Conservation (phyloP, 345 rosid species). For the Pelargonium nanum region DNA sequence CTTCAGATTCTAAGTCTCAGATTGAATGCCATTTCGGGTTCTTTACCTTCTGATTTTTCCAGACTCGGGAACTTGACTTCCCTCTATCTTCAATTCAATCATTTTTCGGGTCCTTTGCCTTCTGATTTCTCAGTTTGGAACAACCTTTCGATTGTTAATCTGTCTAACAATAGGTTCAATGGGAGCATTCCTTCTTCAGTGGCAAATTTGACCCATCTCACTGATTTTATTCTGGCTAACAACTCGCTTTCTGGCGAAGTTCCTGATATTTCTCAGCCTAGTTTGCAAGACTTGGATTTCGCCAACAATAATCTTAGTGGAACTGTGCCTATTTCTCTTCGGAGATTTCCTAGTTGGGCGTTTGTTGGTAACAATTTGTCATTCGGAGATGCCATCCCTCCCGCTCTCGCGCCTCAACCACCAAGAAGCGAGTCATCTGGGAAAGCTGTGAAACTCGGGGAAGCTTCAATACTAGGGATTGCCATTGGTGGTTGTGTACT, state of each 20-base stretch:
- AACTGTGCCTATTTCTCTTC: slow-evolving; percentile 46
- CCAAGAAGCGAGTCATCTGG: slow-evolving; percentile 24
- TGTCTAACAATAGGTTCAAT: slow-evolving; percentile 52
- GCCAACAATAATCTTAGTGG: slow-evolving; percentile 66
- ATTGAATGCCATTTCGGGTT: slow-evolving; percentile 62
- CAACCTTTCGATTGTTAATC: slow-evolving; percentile 44
- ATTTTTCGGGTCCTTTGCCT: slow-evolving; percentile 57
- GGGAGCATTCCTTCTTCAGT: slow-evolving; percentile 55
- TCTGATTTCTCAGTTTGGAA: slow-evolving; percentile 56
- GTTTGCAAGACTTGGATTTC: slow-evolving; percentile 46
- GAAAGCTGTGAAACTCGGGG: slow-evolving; percentile 28
- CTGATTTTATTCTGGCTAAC: slow-evolving; percentile 45
- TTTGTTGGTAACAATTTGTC: slow-evolving; percentile 57
- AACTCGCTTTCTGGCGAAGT: slow-evolving; percentile 68
- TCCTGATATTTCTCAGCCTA: slow-evolving; percentile 42
- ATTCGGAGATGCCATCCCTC: slow-evolving; percentile 25
- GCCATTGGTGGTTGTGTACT: slow-evolving; percentile 38
- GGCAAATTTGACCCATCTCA: slow-evolving; percentile 36
- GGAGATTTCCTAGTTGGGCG: slow-evolving; percentile 50
- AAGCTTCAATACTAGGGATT: slow-evolving; percentile 43
- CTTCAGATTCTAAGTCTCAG: slow-evolving; percentile 55
- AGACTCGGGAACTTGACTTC: slow-evolving; percentile 48
- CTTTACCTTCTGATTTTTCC: slow-evolving; percentile 51
- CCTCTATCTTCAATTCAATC: slow-evolving; percentile 61
- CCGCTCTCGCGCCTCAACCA: slow-evolving; percentile 27